Conservation (phyloP, 2,329 filamentous ascomycete species). For the Colletotrichum lentis region DNA sequence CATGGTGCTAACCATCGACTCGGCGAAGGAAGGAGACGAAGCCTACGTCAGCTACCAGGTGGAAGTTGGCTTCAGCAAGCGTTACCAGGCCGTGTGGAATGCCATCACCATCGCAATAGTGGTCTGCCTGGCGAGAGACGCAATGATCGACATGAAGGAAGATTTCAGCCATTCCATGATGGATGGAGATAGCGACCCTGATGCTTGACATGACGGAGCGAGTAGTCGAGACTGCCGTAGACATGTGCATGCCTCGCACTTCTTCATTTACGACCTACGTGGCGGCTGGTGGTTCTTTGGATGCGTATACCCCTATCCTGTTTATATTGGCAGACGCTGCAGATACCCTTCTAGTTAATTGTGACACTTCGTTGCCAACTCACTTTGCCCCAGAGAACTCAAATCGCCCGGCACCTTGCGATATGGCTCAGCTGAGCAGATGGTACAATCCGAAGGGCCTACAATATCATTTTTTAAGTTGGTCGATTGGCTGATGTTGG, state of each 20-base stretch:
- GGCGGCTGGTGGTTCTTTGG: constrained; percentile 12
- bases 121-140: constrained; percentile 52
- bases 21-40: constrained; percentile 46
- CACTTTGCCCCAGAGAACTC: background rate
- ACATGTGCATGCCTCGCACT: background rate
- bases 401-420: background rate
- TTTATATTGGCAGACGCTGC: constrained; percentile 15
- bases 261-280: background rate
- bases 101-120: constrained; percentile 53
- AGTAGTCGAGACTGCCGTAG: background rate
- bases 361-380: background rate
- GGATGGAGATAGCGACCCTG: constrained; percentile 50
- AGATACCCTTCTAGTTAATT: constrained; percentile 23
- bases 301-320: constrained; percentile 33
- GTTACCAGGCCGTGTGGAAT: constrained; percentile 55
- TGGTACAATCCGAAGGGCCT: background rate
- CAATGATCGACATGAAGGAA: constrained; percentile 46
- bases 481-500: constrained; percentile 16
- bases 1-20: constrained; percentile 52
- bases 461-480: constrained; percentile 6
- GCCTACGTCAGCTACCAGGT: constrained; percentile 55
- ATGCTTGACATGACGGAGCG: constrained; percentile 44
- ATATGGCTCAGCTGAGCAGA: constrained; percentile 15
- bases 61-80: constrained; percentile 51
- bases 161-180: constrained; percentile 48